Base-by-base conservation (phyloP, 2,329 filamentous ascomycete species). In the Paraphaeosphaeria minitans region DNA sequence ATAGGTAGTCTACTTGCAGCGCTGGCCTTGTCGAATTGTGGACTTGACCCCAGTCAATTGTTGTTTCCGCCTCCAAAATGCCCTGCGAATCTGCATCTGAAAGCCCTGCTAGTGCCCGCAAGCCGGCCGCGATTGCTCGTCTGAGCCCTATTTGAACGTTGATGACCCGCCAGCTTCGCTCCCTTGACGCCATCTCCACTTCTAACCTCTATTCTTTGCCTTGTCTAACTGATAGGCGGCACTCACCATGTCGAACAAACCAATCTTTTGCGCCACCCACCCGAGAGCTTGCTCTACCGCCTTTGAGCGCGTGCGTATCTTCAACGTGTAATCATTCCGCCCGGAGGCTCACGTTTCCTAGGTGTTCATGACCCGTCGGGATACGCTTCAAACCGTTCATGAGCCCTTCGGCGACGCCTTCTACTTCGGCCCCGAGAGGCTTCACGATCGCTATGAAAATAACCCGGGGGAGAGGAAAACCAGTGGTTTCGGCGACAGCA, bases 361-460 rank as follows among this genome's bases (percentile, higher is more conserved):
- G 74, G 93, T 98, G 65, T 98, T 99, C 78, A 97, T 98, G 94
- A 97, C 93, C 69, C 90, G 92, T 67, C 86, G 86, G 68, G 89
- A 96, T 72, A 88, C 84, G 55, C 85, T 98, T 59, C 84, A 89
- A 70, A 96, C 92, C 75, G 84, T 95, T 68, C 95, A 98, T 77
- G 95, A 99, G 81, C 95, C 95, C 5, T 98, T 98, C 78, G 94
- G 94, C 55, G 95, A 98, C 79, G 91, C 93, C 61, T 98, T 94
- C 75, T 98, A 98, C 81, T 98, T 90, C 74, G 94, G 95, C 53
- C 93, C 94, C 7, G 95, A 99, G 80, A 86, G 92, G 67, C 84
- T 98, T 67, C 89, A 90, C 71, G 81, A 85, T 53, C 87, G 95
- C 69, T 99, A 92, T 74, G 88, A 89, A 71, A 76, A 89, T 46